A percentile compares a stretch with the other conserved stretches of the same genome.
phyloP scores from a whole-genome alignment of 441 rosid genomes.

The Corymbia citriodora region DNA sequence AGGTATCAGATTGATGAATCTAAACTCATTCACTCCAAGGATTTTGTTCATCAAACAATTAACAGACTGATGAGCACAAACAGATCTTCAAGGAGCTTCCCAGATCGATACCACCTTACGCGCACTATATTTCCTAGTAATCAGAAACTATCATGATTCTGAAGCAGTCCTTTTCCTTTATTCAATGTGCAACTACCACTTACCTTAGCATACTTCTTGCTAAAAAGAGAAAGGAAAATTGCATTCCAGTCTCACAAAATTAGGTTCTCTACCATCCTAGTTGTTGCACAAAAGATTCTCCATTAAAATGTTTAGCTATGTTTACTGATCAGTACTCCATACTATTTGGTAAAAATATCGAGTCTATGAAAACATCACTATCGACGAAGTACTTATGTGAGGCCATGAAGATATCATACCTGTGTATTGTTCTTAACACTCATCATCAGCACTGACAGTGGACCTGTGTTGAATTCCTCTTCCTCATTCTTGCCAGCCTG shows the following conservation, averaged over 20 bases:
- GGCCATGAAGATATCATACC: conserved; percentile 23
- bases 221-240: neutral
- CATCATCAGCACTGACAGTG: conserved; percentile 93
- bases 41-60: neutral
- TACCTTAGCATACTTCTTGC: neutral
- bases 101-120: neutral
- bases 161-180: neutral
- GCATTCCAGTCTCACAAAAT: neutral
- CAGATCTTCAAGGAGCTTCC: neutral
- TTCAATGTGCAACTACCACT: neutral
- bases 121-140: neutral
- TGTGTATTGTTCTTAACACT: conserved; percentile 91
- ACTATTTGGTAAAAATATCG: neutral
- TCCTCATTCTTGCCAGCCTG: conserved; percentile 60
- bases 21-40: neutral
- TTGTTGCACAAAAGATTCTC: neutral
- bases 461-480: conserved; percentile 91
- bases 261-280: neutral
- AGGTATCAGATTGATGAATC: neutral
- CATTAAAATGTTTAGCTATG: neutral
- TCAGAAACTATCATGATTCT: neutral
- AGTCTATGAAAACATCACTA: neutral
- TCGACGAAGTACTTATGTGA: neutral
- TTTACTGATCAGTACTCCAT: neutral
- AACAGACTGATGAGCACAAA: neutral